Conservation (phyloP, 352 stramenopile species). For the Blastocystis sp. region DNA sequence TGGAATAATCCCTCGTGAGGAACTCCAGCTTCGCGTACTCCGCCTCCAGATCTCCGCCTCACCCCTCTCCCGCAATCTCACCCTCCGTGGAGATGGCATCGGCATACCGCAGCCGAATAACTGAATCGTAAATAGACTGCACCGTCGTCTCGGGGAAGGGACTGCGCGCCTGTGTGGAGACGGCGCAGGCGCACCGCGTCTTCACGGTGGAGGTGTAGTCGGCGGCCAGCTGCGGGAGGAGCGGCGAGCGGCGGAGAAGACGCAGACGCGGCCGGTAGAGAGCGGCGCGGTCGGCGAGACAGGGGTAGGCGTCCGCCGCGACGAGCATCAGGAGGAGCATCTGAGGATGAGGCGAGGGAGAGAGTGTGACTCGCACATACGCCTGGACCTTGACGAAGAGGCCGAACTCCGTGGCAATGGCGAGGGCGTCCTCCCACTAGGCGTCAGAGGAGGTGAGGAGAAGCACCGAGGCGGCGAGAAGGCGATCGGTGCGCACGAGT, state of each 20-base stretch:
- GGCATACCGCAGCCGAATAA: neutral
- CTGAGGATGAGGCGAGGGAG: neutral
- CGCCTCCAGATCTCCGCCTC: constrained; percentile 13
- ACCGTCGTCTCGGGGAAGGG: neutral
- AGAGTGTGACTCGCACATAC: neutral
- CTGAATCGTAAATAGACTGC: constrained; percentile 4
- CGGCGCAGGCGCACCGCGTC: too few relatives aligned
- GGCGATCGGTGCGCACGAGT: neutral
- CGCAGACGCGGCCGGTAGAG: neutral
- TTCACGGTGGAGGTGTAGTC: neutral
- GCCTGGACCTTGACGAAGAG: constrained; percentile 10
- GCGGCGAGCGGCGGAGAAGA: neutral
- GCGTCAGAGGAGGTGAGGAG: neutral
- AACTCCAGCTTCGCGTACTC: constrained; percentile 22
- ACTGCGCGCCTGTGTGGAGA: neutral
- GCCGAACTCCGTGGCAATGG: neutral
- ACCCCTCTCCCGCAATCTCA: neutral
- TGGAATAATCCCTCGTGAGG: neutral
- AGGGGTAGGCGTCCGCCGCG: neutral
- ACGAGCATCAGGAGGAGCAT: neutral
- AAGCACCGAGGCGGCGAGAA: neutral
- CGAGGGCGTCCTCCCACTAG: constrained; percentile 2
- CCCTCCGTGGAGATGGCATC: neutral
- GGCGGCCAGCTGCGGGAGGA: neutral
- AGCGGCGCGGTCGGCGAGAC: neutral